phyloP scores from a whole-genome alignment of 1,284 basidiomycete genomes.

The Cystobasidium pallidum region DNA sequence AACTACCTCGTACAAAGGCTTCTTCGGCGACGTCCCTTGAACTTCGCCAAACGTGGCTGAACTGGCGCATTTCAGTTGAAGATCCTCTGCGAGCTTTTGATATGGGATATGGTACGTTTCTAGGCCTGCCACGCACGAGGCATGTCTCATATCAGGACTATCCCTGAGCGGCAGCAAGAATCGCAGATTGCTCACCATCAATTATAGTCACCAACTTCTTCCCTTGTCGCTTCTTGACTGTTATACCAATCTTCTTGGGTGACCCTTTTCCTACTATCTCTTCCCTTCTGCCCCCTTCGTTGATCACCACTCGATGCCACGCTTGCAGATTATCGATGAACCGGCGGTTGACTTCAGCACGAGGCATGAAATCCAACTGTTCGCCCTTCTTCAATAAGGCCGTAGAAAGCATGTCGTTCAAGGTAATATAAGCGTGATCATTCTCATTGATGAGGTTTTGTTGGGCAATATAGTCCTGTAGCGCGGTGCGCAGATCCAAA shows the following conservation, averaged over 20 bases:
- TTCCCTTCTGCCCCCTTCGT: slow-evolving; percentile 26
- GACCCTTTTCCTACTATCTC: slow-evolving; percentile 29
- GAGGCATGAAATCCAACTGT: slow-evolving; percentile 39
- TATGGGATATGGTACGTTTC: slow-evolving; percentile 39
- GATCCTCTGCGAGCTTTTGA: slow-evolving; percentile 36
- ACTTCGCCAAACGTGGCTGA: slow-evolving; percentile 35
- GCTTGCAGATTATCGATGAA: slow-evolving; percentile 36
- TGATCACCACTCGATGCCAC: slow-evolving; percentile 30
- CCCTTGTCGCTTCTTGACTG: slow-evolving; percentile 42
- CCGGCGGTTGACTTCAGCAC: slow-evolving; percentile 21
- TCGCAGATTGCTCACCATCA: slow-evolving; percentile 11
- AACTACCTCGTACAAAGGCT: slow-evolving; percentile 40
- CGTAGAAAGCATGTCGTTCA: slow-evolving; percentile 7
- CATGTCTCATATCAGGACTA: not conserved
- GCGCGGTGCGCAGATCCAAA: slow-evolving; percentile 17
- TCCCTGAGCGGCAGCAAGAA: not conserved
- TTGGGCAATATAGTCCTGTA: slow-evolving; percentile 28
- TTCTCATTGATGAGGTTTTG: slow-evolving; percentile 29
- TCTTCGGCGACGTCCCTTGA: slow-evolving; percentile 30
- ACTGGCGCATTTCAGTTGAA: slow-evolving; percentile 42
- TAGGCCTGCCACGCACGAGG: not conserved
- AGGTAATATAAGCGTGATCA: slow-evolving; percentile 28
- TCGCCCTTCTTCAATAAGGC: slow-evolving; percentile 43
- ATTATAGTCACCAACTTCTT: slow-evolving; percentile 44
- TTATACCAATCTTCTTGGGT: slow-evolving; percentile 23